phyloP scores from a whole-genome alignment of 192 early-diverging fungal species.

The Kappamyces sp. region DNA sequence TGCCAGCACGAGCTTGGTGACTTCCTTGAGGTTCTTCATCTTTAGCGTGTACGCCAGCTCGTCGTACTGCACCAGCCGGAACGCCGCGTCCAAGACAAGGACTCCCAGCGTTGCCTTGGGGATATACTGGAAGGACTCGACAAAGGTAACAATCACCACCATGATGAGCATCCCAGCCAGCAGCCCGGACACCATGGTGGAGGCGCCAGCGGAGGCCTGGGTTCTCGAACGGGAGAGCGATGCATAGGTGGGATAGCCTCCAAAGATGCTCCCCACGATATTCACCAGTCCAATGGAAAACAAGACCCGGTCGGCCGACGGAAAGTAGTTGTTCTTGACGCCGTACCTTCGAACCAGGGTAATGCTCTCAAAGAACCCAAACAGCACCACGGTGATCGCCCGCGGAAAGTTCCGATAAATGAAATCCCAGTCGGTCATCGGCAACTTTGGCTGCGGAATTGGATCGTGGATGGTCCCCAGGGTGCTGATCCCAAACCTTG shows the following conservation, averaged over 20 bases:
- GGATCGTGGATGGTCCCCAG: constrained; percentile 31
- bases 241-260: constrained; percentile 60
- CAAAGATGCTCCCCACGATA: constrained; percentile 34
- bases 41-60: constrained; percentile 72
- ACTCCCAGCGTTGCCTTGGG: constrained; percentile 70
- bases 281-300: constrained; percentile 43
- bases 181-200: constrained; percentile 71
- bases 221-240: constrained; percentile 88
- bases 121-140: constrained; percentile 69
- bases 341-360: constrained; percentile 33
- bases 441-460: constrained; percentile 19
- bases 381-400: constrained; percentile 30
- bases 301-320: constrained; percentile 34
- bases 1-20: constrained; percentile 24
- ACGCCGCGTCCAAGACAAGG: constrained; percentile 78
- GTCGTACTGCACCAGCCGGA: constrained; percentile 69
- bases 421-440: constrained; percentile 18
- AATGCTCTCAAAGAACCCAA: constrained; percentile 39
- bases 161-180: constrained; percentile 67
- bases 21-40: constrained; percentile 14
- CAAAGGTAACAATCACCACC: constrained; percentile 63
- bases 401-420: constrained; percentile 21
- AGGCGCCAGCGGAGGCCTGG: constrained; percentile 75
- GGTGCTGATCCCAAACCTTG: constrained; percentile 21
- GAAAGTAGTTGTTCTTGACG: constrained; percentile 31